Evolutionary conservation across 345 rosid genomes (phyloP), one percentile per base, ranked within the genome.

Genomic region (Raphanus raphanistrum): DNA sequence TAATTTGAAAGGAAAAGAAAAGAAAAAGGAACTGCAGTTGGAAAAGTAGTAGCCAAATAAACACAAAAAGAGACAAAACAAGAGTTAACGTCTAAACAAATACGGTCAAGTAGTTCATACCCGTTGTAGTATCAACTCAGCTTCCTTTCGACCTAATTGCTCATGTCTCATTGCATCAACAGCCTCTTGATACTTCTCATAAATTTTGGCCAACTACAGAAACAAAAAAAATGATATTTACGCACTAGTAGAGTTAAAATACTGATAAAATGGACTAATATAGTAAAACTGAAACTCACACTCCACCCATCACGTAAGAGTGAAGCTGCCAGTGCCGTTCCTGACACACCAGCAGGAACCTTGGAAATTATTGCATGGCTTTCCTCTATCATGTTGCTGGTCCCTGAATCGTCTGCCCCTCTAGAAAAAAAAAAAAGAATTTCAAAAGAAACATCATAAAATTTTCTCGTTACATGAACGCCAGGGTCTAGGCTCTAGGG

Each of bases 291-390:
- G 36, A 62, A 59, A 84, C 97, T 88, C 81, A 94, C 98, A 86
- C 98, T 94, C 98, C 98, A 94, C 55, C 98, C 98, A 81, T 94
- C 98, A 64, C 97, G 97, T 78, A 94, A 84, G 81, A 94, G 86
- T 55, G 95, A 92, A 77, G 98, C 97, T 29, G 98, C 98, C 75
- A 94, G 76, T 26, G 97, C 93, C 41, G 97, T 94, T 84, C 97
- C 98, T 50, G 97, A 94, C 73, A 94, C 91, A 81, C 95, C 97
- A 45, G 68, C 84, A 25, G 98, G 98, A 72, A 94, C 84, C 86
- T 82, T 90, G 10, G 97, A 88, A 71, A 92, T 84, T 79, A 86
- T 66, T 29, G 50, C 55, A 27, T 17, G 82, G 80, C 81, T 77
- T 78, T 82, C 90, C 81, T 86, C 95, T 75, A 70, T 79, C 65